Evolutionary conservation across 768 basidiomycete species (phyloP), one percentile per base, ranked within the genome.

Genomic region (Lactifluus pinguis): DNA sequence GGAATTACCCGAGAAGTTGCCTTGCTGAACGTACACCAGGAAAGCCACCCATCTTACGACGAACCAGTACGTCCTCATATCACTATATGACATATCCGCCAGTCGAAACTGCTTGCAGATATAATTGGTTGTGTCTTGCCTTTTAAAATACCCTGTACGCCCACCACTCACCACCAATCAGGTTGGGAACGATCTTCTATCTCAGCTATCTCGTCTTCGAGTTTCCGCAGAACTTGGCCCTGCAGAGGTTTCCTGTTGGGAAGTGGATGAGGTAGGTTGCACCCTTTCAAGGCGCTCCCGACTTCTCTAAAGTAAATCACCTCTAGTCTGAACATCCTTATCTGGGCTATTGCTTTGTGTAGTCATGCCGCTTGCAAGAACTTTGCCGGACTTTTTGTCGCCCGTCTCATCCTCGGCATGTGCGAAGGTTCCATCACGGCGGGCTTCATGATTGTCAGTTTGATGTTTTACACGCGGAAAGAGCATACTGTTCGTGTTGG

Each of bases 181-280:
- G 86, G 87, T 80, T 89, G 8, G 86, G 87, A 14, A 87, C 86
- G 5, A 80, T 88, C 41, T 87, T 87, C 69, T 89, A 88, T 66
- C 69, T 89, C 53, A 81, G 83, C 67, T 88, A 87, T 66, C 78
- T 89, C 11, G 66, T 76, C 9, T 88, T 89, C 64, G 85, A 87
- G 66, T 87, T 85, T 64, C 87, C 87, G 0, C 87, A 87, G 69
- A 88, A 87, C 66, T 71, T 87, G 9, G 83, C 81, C 0, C 74
- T 89, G 6, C 87, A 89, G 64, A 78, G 80, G 17, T 87, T 87
- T 66, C 86, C 86, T 0, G 86, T 89, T 8, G 87, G 83, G 10
- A 86, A 80, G 78, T 89, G 87, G 87, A 86, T 89, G 83, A 87
- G 86, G 87, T 80, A 60, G 32, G 74, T 58, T 13, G 32, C 25